Conservation (phyloP, 805 yeast genomes). For the Ogataea polymorpha region DNA sequence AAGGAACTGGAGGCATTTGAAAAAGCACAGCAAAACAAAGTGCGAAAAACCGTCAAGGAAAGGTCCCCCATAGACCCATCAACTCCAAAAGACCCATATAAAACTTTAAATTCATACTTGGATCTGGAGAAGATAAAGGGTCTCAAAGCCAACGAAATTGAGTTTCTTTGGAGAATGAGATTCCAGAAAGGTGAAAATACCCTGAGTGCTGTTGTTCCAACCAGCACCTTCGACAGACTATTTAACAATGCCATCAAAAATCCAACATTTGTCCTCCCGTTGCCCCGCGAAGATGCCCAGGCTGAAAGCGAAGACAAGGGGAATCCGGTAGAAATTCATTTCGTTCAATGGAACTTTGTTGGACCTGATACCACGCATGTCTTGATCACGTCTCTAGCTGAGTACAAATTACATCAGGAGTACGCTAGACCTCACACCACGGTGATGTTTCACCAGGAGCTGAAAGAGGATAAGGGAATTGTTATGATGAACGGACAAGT, state of each 20-base stretch:
- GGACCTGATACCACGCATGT: constrained; percentile 84
- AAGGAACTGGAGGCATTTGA: constrained; percentile 55
- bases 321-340: constrained; percentile 71
- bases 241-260: constrained; percentile 62
- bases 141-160: constrained; percentile 62
- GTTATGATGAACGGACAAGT: constrained; percentile 85
- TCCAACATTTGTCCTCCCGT: constrained; percentile 86
- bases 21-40: constrained; percentile 21
- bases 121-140: constrained; percentile 62
- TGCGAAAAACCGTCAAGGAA: constrained; percentile 25
- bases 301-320: constrained; percentile 31
- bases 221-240: constrained; percentile 59
- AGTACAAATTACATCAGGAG: constrained; percentile 85
- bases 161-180: constrained; percentile 84
- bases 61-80: constrained; percentile 37
- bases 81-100: constrained; percentile 48
- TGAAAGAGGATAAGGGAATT: constrained; percentile 53
- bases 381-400: constrained; percentile 86
- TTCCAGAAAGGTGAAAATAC: constrained; percentile 59
- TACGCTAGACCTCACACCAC: constrained; percentile 96
- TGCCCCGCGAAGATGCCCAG: constrained; percentile 60
- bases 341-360: constrained; percentile 89
- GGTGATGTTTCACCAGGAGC: constrained; percentile 79
- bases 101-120: constrained; percentile 67
- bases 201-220: constrained; percentile 62